Conservation (phyloP, 495 filamentous ascomycete genomes). For the Penicillium maclennaniae region DNA sequence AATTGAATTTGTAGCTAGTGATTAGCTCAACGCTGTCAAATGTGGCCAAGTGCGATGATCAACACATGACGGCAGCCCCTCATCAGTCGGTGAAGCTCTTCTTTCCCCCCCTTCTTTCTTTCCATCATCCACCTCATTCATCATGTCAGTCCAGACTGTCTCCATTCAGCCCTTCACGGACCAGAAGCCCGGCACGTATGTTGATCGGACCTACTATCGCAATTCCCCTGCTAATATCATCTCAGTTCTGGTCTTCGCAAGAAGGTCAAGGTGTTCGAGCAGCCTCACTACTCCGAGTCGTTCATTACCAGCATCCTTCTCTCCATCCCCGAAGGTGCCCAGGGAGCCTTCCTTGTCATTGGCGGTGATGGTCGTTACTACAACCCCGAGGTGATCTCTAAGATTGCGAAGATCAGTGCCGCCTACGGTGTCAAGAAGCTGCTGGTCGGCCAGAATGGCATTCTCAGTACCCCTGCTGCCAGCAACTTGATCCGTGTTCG, state of each 20-base stretch:
- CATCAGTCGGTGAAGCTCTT: slow-evolving; percentile 27
- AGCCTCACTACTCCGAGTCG: slow-evolving; percentile 90
- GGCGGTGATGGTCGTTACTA: slow-evolving; percentile 96
- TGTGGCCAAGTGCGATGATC: slow-evolving; percentile 17
- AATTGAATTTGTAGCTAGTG: not conserved
- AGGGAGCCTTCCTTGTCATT: slow-evolving; percentile 89
- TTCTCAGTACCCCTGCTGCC: slow-evolving; percentile 92
- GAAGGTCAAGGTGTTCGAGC: slow-evolving; percentile 96
- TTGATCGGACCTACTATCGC: slow-evolving; percentile 22
- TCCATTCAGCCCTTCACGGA: slow-evolving; percentile 77
- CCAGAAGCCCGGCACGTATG: slow-evolving; percentile 99
- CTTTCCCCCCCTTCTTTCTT: slow-evolving; percentile 5
- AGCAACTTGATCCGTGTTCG: slow-evolving; percentile 92
- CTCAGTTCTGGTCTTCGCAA: slow-evolving; percentile 92
- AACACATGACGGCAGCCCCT: slow-evolving; percentile 29
- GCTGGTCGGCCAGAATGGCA: slow-evolving; percentile 90
- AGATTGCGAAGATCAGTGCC: slow-evolving; percentile 95
- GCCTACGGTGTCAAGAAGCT: slow-evolving; percentile 99
- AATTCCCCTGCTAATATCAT: slow-evolving; percentile 21
- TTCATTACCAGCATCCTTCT: slow-evolving; percentile 91
- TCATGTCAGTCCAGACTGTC: slow-evolving; percentile 73
- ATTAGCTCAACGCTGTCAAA: not conserved
- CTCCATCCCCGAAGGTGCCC: slow-evolving; percentile 90
- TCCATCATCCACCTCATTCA: slow-evolving; percentile 13
- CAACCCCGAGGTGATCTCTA: slow-evolving; percentile 92